Conservation (phyloP, 2,329 filamentous ascomycete species). For the Diaporthe velutina region DNA sequence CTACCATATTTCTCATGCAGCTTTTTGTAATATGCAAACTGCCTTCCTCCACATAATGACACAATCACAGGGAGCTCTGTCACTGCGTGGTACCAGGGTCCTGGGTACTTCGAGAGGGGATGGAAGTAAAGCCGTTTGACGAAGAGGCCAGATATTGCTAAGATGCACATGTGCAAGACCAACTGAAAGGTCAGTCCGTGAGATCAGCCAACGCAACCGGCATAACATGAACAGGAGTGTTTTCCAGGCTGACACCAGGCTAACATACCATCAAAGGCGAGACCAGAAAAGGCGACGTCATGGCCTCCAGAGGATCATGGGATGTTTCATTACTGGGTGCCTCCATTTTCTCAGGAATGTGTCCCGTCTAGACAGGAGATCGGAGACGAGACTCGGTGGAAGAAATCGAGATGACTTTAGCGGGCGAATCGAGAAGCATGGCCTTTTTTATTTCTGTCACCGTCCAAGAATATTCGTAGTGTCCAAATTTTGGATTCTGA, state of each 20-base stretch:
- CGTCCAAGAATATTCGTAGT: not conserved
- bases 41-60: not conserved
- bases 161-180: not conserved
- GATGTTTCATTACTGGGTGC: not conserved
- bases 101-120: constrained; percentile 15
- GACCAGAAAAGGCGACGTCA: not conserved
- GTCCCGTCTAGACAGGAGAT: not conserved
- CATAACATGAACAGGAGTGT: too few relatives aligned
- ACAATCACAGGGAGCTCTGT: not conserved
- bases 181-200: not conserved
- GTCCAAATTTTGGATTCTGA: not conserved
- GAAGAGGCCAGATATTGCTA: not conserved
- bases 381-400: not conserved
- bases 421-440: not conserved
- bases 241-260: too few relatives aligned
- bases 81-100: constrained; percentile 14
- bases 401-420: not conserved
- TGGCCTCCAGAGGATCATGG: not conserved
- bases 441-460: constrained; percentile 1
- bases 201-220: not conserved
- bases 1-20: constrained; percentile 23
- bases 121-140: constrained; percentile 23
- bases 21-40: constrained; percentile 4
- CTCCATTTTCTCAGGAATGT: not conserved
- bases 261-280: not conserved